These are phyloP conservation scores for Scedosporium apiospermum DNA, from an alignment of 2,329 filamentous ascomycete genomes.

Conservation along the genomic window DNA sequence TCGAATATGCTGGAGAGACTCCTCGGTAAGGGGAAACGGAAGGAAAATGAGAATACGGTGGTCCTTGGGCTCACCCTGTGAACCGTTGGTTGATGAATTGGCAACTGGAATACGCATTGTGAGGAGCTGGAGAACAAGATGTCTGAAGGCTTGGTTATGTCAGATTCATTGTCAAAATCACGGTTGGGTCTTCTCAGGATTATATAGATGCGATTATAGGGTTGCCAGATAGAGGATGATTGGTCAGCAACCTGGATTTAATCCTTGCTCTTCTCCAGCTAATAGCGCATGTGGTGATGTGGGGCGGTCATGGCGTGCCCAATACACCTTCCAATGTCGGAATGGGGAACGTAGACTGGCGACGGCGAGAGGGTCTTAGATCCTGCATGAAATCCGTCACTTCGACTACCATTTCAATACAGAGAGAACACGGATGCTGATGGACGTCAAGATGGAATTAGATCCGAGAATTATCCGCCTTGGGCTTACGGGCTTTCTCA, in stretches of 20 bases:
- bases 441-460: too few species aligned
- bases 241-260: neutral
- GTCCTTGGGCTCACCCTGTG: neutral
- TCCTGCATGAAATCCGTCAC: too few species aligned
- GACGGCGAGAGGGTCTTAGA: too few species aligned
- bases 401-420: too few species aligned
- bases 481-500: too few species aligned
- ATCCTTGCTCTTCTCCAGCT: neutral
- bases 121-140: neutral
- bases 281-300: neutral
- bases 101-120: neutral
- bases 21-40: constrained; percentile 19
- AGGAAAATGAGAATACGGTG: constrained; percentile 27
- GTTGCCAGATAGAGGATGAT: neutral
- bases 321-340: neutral
- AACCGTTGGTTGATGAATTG: neutral
- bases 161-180: neutral
- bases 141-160: neutral
- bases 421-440: too few species aligned
- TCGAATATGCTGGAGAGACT: constrained; percentile 25
- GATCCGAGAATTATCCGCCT: too few species aligned
- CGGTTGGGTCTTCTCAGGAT: neutral
- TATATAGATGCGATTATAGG: too few species aligned
- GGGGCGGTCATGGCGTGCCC: neutral
- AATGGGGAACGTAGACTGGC: too few species aligned